phyloP scores from a whole-genome alignment of 2,329 filamentous ascomycete species.

The Diplodia sapinea region DNA sequence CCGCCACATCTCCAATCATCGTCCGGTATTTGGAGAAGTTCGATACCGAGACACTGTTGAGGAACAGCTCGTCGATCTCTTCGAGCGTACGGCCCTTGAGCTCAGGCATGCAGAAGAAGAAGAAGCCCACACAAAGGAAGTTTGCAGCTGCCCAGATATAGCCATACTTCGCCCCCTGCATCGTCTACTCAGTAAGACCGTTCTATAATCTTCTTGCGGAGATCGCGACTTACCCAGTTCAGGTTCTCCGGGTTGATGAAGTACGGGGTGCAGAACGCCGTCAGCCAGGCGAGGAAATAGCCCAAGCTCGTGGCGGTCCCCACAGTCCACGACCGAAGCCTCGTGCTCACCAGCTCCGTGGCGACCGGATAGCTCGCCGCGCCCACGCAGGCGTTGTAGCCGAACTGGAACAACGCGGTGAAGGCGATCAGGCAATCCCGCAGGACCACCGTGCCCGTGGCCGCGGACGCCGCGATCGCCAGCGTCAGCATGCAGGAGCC shows the following conservation, averaged over 20 bases:
- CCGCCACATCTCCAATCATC: constrained; percentile 2
- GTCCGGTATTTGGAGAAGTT: constrained; percentile 4
- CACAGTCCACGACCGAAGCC: constrained; percentile 46
- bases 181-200: background rate
- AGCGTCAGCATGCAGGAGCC: constrained; percentile 55
- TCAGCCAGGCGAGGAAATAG: constrained; percentile 47
- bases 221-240: constrained; percentile 41
- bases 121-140: constrained; percentile 48
- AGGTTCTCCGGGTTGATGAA: constrained; percentile 49
- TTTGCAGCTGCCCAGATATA: constrained; percentile 34
- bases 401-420: constrained; percentile 46
- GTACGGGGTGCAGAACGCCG: constrained; percentile 48
- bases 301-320: constrained; percentile 44
- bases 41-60: constrained; percentile 30
- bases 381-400: constrained; percentile 45
- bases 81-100: constrained; percentile 40
- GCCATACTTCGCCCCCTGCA: constrained; percentile 15
- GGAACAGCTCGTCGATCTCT: constrained; percentile 42
- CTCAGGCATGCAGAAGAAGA: constrained; percentile 66
- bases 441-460: constrained; percentile 37
- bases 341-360: constrained; percentile 42
- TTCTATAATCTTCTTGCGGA: accelerated
- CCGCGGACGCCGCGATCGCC: constrained; percentile 45
- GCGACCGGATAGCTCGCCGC: constrained; percentile 43
- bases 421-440: constrained; percentile 44